Percentiles rank a stretch among this genome's conserved stretches.
phyloP scores from a whole-genome alignment of 2,329 filamentous ascomycete species.

The Gaeumannomyces tritici region DNA sequence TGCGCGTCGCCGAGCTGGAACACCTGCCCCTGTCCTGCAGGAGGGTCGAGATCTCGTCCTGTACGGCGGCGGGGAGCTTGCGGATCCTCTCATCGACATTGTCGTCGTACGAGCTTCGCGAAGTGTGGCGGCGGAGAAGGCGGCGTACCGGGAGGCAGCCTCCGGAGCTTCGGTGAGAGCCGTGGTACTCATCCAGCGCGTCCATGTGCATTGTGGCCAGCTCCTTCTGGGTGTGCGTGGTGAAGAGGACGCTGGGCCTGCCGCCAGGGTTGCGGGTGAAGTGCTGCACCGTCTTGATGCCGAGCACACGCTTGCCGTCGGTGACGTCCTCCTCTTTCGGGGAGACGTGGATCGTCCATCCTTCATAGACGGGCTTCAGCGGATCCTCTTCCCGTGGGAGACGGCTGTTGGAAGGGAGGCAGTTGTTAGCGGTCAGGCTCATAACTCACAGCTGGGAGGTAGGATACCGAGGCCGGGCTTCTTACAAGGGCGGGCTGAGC shows the following conservation, averaged over 20 bases:
- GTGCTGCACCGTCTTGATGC: conserved; percentile 7
- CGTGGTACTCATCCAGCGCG: conserved; percentile 12
- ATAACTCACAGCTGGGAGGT: not conserved
- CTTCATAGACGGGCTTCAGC: conserved; percentile 16
- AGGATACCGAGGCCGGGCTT: not conserved
- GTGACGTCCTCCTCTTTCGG: conserved; percentile 6
- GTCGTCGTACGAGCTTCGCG: conserved; percentile 15
- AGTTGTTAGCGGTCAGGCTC: not conserved
- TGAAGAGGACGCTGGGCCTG: conserved; percentile 2
- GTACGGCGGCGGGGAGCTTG: conserved; percentile 9
- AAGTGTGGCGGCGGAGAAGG: conserved; percentile 9
- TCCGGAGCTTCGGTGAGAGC: conserved; percentile 12
- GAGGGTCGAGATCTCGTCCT: conserved; percentile 11
- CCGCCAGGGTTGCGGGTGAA: conserved; percentile 3
- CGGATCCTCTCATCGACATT: conserved; percentile 15
- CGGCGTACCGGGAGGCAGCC: conserved; percentile 7
- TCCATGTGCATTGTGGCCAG: conserved; percentile 13
- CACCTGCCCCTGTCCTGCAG: conserved; percentile 11
- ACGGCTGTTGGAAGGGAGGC: conserved; percentile 6
- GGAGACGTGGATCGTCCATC: conserved; percentile 13
- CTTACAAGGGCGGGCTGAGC: not conserved
- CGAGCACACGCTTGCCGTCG: conserved; percentile 10
- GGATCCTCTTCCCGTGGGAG: conserved; percentile 10
- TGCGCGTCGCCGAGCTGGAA: conserved; percentile 13
- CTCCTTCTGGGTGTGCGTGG: conserved; percentile 12